Evolutionary conservation across 2,329 filamentous ascomycete genomes (phyloP), one percentile per base, ranked within the genome.

Genomic region (Rachicladosporium sp.): DNA sequence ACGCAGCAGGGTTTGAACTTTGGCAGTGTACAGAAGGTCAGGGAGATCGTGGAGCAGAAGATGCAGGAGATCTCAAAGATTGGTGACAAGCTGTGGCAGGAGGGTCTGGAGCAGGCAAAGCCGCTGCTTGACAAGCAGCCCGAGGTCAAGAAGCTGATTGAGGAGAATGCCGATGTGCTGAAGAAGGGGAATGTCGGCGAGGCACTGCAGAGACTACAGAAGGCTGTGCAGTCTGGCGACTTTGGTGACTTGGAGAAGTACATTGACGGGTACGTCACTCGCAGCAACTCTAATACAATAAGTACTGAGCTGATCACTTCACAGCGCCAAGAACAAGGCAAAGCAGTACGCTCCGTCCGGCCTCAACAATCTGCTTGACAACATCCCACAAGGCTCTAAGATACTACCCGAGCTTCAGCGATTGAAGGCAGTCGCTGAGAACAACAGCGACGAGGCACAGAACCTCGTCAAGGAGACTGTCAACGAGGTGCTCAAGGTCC

Each of bases 91-190:
- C 76, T 77, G 0, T 87, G 78, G 78, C 67, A 56, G 47, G 80
- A 83, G 64, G 79, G 74, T 0, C 54, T 82, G 35, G 76, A 86
- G 60, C 68, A 83, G 59, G 77, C 75, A 29, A 77, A 82, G 65
- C 80, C 81, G 0, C 73, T 76, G 43, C 69, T 87, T 1, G 80
- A 86, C 49, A 85, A 85, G 69, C 82, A 75, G 59, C 80, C 81
- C n/a, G 67, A 82, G 62, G 63, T 83, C 43, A 86, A 84, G 66
- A 68, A 84, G 59, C 58, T 85, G 0, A 56, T 87, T 1, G 79
- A 84, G 64, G 66, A 81, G 53, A 87, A 88, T 58, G 68, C 71
- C 35, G 76, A 82, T 41, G 60, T 69, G 0, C 61, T 88, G 36
- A 84, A 81, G 64, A 64, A 74, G 45, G 80, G 80, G 10, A 80